These are phyloP conservation scores for Phytophthora vignae DNA, from an alignment of 352 stramenopile species.

Conservation along the genomic window DNA sequence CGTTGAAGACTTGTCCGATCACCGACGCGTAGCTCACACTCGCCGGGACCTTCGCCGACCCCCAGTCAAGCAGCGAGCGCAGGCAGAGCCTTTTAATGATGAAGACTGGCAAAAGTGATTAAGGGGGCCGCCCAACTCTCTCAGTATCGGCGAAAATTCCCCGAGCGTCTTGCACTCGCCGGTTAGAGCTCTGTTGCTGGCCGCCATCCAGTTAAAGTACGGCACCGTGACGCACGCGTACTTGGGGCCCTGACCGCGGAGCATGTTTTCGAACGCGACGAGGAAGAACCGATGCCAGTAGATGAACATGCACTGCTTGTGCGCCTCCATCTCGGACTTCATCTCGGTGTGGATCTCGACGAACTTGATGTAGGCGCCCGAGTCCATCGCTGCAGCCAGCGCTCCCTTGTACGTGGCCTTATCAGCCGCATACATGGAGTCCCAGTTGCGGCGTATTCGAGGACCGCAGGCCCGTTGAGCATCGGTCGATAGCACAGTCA, in stretches of 20 bases:
- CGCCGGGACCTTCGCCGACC: slow-evolving; percentile 29
- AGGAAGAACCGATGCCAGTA: slow-evolving; percentile 83
- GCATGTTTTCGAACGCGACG: slow-evolving; percentile 81
- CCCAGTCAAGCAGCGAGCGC: slow-evolving; percentile 59
- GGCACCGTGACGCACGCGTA: slow-evolving; percentile 76
- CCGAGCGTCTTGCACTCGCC: slow-evolving; percentile 54
- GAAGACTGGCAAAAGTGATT: slow-evolving; percentile 66
- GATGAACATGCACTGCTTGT: slow-evolving; percentile 77
- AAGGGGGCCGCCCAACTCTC: slow-evolving; percentile 55
- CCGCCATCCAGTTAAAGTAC: slow-evolving; percentile 78
- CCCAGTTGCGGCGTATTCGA: slow-evolving; percentile 55
- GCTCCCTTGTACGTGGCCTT: slow-evolving; percentile 54
- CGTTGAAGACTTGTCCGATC: slow-evolving; percentile 50
- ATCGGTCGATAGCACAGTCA: slow-evolving; percentile 5
- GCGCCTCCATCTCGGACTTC: slow-evolving; percentile 51
- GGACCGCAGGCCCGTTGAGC: slow-evolving; percentile 24
- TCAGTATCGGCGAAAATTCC: slow-evolving; percentile 49
- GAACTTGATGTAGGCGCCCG: slow-evolving; percentile 58
- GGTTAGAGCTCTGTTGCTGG: slow-evolving; percentile 44
- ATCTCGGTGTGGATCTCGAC: slow-evolving; percentile 65
- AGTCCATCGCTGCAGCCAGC: slow-evolving; percentile 55
- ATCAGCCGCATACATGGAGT: slow-evolving; percentile 36
- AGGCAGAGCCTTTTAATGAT: slow-evolving; percentile 11
- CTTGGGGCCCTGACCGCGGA: slow-evolving; percentile 52
- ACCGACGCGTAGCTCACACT: slow-evolving; percentile 53